Percentiles rank a stretch among this genome's conserved stretches.
Conservation (phyloP, 1,284 basidiomycete genomes). For the Puccinia horiana region DNA sequence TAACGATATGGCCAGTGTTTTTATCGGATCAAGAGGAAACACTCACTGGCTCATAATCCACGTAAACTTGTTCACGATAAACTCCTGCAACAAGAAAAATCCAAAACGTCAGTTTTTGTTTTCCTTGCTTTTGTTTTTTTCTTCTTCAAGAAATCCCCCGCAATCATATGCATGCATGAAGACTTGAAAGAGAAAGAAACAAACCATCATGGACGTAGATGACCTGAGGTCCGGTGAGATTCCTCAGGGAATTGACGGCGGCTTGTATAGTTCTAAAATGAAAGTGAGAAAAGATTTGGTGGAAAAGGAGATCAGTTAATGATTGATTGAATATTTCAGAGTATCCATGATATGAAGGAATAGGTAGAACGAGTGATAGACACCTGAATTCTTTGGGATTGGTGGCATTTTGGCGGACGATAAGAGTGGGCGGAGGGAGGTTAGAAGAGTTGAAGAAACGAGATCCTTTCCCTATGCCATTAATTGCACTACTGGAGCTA, state of each 20-base stretch:
- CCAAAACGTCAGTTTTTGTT: neutral
- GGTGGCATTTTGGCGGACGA: constrained; percentile 18
- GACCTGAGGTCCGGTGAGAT: constrained; percentile 23
- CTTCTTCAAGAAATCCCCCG: neutral
- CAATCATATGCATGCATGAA: neutral
- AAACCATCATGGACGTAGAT: constrained; percentile 26
- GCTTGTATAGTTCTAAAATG: constrained; percentile 21
- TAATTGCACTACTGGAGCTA: neutral
- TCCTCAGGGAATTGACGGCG: constrained; percentile 18
- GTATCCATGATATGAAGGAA: neutral
- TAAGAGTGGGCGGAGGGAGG: constrained; percentile 5
- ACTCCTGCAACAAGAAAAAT: neutral
- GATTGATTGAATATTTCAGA: neutral
- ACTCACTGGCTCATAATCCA: constrained; percentile 29
- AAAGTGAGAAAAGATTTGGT: neutral
- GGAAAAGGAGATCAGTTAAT: neutral
- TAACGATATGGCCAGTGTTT: neutral
- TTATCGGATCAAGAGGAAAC: neutral
- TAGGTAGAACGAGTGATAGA: neutral
- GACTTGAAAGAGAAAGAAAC: neutral
- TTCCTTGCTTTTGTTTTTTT: neutral
- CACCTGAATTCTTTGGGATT: constrained; percentile 19
- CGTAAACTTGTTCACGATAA: constrained; percentile 34
- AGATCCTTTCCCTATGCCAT: constrained; percentile 12
- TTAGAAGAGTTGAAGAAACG: constrained; percentile 15